Base-by-base conservation (phyloP, 2,329 filamentous ascomycete genomes). In the Keithomyces neogunnii region DNA sequence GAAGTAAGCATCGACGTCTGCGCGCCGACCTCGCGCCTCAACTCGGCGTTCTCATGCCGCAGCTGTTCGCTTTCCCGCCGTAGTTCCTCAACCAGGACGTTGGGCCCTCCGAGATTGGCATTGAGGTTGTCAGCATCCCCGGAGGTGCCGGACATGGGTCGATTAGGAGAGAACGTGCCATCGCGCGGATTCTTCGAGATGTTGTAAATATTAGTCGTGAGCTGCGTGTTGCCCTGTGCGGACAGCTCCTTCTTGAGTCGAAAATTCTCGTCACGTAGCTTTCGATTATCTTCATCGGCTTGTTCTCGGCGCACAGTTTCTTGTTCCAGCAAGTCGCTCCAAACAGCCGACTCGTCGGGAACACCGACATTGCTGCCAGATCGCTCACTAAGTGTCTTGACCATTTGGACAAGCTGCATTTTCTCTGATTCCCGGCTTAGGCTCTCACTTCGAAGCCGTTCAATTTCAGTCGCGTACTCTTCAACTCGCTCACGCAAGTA, bases 1-100 rank as follows among this genome's bases (percentile, higher is more conserved):
- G 93, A 97, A 1, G 92, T 96, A 35, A 99, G 78, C 89, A 99
- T 97, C 0, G 91, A 96, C 1, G 91, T 95, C 66, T 99, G 93
- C 3, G 93, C 93, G 55, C 91, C 89, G 32, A 97, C 88, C 67
- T 97, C 91, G 50, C 91, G 86, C 49, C 92, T 83, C 33, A 99
- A 70, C 65, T 96, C 92, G 3, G 89, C 89, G 61, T 96, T 97
- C 63, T 97, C 92, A 63, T 92, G 89, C 48, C 88, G 85, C 31
- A 97, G 73, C 59, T 95, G 86, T 55, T 89, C 86, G 51, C 78
- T 78, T 60, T 85, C 82, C 4, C 76, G 73, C 8, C 80, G 77
- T 6, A 89, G 71, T 54, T 96, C 89, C n/a, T 93, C 87, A 9
- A 89, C 78, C 2, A 90, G 79, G 7, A 81, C 87, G 56, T 77